A percentile compares a stretch with the other conserved stretches of the same genome.
phyloP scores from a whole-genome alignment of 192 early-diverging fungal species.

The Rhizophagus sp. region DNA sequence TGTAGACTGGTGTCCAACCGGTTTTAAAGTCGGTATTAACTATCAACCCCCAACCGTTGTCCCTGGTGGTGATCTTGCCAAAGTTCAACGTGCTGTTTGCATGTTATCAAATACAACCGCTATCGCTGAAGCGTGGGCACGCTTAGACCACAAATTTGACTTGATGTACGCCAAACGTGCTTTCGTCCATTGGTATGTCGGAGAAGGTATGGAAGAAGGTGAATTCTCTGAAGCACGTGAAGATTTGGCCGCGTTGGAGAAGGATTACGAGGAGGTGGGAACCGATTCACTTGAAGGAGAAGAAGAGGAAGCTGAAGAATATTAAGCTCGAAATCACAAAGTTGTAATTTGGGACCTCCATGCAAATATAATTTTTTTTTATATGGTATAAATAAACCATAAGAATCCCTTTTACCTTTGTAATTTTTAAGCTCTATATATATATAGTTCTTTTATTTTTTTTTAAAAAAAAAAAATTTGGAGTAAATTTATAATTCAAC shows the following conservation, averaged over 20 bases:
- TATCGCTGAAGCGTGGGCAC: constrained; percentile 99
- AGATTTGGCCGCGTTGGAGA: constrained; percentile 99
- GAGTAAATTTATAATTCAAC: not conserved
- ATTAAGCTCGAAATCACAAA: constrained; percentile 35
- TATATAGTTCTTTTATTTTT: not conserved
- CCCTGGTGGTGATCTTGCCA: constrained; percentile 85
- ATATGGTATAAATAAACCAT: not conserved
- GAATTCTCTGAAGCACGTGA: constrained; percentile 99
- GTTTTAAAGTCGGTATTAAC: constrained; percentile 99
- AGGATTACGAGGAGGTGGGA: constrained; percentile 99
- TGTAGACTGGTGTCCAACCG: constrained; percentile 99
- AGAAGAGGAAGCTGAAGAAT: constrained; percentile 44
- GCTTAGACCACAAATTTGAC: constrained; percentile 99
- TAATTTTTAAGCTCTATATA: constrained; percentile 1
- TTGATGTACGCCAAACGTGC: constrained; percentile 99
- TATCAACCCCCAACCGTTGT: constrained; percentile 88
- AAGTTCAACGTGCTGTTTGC: constrained; percentile 95
- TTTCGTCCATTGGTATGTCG: constrained; percentile 99
- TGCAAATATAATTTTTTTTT: not conserved
- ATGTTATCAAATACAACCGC: constrained; percentile 99
- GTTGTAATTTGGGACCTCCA: not conserved
- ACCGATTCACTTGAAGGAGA: constrained; percentile 90
- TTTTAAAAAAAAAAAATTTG: not conserved
- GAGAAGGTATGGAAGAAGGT: constrained; percentile 99
- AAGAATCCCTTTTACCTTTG: not conserved